A percentile compares a stretch with the other conserved stretches of the same genome.
phyloP scores from a whole-genome alignment of 108 stramenopile genomes.

The Fragilaria radians region DNA sequence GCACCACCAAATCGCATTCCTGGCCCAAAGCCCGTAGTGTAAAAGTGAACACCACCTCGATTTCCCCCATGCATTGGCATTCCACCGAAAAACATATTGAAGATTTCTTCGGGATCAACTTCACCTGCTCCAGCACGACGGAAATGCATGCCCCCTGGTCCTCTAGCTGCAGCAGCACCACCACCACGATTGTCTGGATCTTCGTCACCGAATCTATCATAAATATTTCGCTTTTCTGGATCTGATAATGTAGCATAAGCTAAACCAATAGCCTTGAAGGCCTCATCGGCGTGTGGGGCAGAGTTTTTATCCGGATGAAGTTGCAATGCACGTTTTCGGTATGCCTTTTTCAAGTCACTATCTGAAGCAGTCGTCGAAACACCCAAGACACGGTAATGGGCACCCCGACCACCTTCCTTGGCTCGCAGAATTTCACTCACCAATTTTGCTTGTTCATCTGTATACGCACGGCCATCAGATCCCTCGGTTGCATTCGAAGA shows the following conservation, averaged over 20 bases:
- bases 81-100: conserved; percentile 96
- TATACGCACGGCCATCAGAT: conserved; percentile 56
- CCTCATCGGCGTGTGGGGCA: conserved; percentile 88
- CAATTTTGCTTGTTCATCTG: conserved; percentile 57
- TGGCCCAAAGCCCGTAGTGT: conserved; percentile 23
- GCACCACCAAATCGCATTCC: conserved; percentile 18
- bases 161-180: conserved; percentile 35
- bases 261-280: conserved; percentile 90
- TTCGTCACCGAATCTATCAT: conserved; percentile 86
- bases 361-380: conserved; percentile 49
- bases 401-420: conserved; percentile 70
- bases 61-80: conserved; percentile 68
- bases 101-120: conserved; percentile 89
- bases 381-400: conserved; percentile 85
- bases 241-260: conserved; percentile 88
- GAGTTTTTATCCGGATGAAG: conserved; percentile 91
- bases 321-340: conserved; percentile 82
- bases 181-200: conserved; percentile 89
- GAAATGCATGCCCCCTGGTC: conserved; percentile 51
- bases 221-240: conserved; percentile 76
- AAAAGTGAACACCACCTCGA: conserved; percentile 43
- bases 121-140: conserved; percentile 47
- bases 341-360: conserved; percentile 82
- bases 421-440: conserved; percentile 55
- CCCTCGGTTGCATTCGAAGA: conserved; percentile 5